Percentiles rank a stretch among this genome's conserved stretches.
Conservation (phyloP, 139 green algal genomes). For the Chara braunii region DNA sequence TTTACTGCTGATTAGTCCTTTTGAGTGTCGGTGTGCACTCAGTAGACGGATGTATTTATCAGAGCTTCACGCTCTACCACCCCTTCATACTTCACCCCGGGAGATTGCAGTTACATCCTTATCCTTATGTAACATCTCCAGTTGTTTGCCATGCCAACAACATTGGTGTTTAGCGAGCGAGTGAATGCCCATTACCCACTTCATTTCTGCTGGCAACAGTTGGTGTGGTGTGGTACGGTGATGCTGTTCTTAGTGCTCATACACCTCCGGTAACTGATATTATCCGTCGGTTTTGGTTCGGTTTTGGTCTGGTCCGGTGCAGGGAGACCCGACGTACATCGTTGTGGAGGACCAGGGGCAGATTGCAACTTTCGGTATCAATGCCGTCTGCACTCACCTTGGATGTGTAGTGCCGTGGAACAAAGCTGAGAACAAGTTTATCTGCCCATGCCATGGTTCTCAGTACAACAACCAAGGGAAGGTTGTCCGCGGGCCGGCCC, state of each 20-base stretch:
- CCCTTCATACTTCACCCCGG: too few relatives aligned
- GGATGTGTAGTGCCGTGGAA: slow-evolving; percentile 99
- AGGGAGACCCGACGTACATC: slow-evolving; percentile 95
- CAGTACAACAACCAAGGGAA: slow-evolving; percentile 96
- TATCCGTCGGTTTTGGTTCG: too few relatives aligned
- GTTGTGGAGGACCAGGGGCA: slow-evolving; percentile 72
- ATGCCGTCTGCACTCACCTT: slow-evolving; percentile 98
- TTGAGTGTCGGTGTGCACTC: too few relatives aligned
- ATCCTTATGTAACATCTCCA: too few relatives aligned
- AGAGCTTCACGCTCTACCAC: too few relatives aligned
- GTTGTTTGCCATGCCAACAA: background rate
- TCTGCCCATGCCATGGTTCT: slow-evolving; percentile 98
- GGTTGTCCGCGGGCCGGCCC: slow-evolving; percentile 84
- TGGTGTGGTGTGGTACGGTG: background rate
- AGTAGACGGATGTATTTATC: too few relatives aligned
- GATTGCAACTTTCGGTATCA: slow-evolving; percentile 90
- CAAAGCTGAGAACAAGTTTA: slow-evolving; percentile 98
- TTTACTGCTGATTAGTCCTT: too few relatives aligned
- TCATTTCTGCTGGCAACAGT: background rate
- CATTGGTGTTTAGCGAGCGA: background rate
- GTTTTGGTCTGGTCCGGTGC: background rate
- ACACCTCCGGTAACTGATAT: too few relatives aligned
- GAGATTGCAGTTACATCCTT: too few relatives aligned
- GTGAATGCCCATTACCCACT: background rate
- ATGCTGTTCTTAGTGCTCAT: background rate